Percentiles rank a stretch among this genome's conserved stretches.
Conservation (phyloP, 2,329 filamentous ascomycete species). For the Phaeosphaeria sp. region DNA sequence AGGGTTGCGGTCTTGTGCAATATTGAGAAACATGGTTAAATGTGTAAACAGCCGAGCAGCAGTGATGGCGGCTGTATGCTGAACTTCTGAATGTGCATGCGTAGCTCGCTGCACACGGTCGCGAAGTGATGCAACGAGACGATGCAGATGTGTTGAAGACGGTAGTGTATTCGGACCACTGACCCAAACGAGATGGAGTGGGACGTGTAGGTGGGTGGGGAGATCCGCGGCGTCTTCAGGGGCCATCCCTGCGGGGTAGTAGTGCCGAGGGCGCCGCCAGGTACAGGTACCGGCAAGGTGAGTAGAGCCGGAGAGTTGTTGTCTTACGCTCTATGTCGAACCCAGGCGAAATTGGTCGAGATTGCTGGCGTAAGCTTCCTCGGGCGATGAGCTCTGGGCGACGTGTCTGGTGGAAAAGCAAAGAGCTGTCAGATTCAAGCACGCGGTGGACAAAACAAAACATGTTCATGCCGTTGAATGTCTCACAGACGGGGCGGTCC, state of each 20-base stretch:
- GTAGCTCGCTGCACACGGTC: background rate
- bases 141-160: background rate
- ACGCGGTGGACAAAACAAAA: constrained; percentile 1
- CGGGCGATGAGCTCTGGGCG: background rate
- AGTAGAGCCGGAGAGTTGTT: background rate
- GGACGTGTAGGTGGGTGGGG: background rate
- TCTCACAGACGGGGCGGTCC: constrained; percentile 9
- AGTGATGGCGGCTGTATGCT: background rate
- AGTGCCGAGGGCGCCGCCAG: background rate
- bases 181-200: background rate
- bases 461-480: constrained; percentile 1
- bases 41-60: background rate
- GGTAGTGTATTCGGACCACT: background rate
- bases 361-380: background rate
- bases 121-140: background rate
- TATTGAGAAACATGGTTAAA: background rate
- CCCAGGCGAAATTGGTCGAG: background rate
- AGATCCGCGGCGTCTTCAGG: background rate
- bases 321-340: background rate
- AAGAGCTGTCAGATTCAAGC: background rate
- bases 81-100: background rate
- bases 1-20: background rate
- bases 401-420: background rate
- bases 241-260: background rate
- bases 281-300: background rate